Base-by-base conservation (phyloP, 148 eudicot genomes). In the Camellia lanceoleosa region DNA sequence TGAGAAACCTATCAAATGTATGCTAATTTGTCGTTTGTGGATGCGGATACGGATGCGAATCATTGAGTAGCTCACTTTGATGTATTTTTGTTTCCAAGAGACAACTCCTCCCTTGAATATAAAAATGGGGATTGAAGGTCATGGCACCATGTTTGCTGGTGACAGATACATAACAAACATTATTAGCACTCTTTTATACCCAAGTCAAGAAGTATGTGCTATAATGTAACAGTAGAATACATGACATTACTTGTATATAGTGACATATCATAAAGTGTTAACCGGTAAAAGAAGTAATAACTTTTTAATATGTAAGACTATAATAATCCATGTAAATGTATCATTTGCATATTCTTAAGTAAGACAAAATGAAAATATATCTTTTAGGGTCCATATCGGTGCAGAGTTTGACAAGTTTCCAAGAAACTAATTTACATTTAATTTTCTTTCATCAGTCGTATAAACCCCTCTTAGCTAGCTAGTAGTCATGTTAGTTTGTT, bases 1-100 rank as follows among this genome's bases (percentile, higher is more conserved):
- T 51, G 62, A 52, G 80, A 38, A 77, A 77, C 73, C 38, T 77
- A 77, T 6, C 47, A n/a, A 49, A 23, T 77, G 12, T 49, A 65
- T 58, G 30, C 5, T 64, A 2, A 23, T 18, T 3, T 20, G 13
- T 16, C 15, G 14, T 51, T 43, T 64, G 41, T 64, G 23, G 43
- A 30, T 30, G 12, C 8, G 0, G 7, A 30, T 30, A 30, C 0
- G 69, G 42, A 19, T 43, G 49, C 14, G 12, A 46, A 41, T 9
- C 5, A 49, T 18, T 9, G 30, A 46, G 30, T 44, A 70, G 23
- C 47, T 70, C 30, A 46, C 13, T 70, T 9, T 51, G 15, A 52
- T 6, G 7, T 15, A 44, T 2, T 72, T 58, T 56, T 16, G 23
- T 56, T 74, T 74, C 12, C 55, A 7, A 23, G 19, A 64, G 43